Base-by-base conservation (phyloP, 805 yeast genomes). In the Wickerhamiella siamensis region DNA sequence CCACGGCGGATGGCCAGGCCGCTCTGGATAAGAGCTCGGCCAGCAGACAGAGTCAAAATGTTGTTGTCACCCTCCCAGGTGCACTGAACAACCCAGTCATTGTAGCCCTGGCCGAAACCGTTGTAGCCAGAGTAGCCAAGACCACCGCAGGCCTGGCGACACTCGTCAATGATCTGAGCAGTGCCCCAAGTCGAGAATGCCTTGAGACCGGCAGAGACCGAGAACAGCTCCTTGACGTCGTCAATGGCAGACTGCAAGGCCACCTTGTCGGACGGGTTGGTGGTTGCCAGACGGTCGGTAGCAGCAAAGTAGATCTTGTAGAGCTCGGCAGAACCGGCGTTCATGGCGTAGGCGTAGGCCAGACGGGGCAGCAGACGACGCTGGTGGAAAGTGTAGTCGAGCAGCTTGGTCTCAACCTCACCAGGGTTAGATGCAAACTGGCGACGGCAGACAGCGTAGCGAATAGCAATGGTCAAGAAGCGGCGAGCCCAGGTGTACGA, bases 41-140 rank as follows among this genome's bases (percentile, higher is more conserved):
- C 96, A 45, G 84, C 74, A 41, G 84, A 78, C 61, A 83, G 75
- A 2, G 86, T 81, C 49, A 87, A 69, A 35, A 87, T 79, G 55
- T 77, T 86, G 66, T 87, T 87, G 62, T 87, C 96, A 61, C 96
- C 96, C 66, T 87, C 96, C 96, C 96, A 87, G 16, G 96, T 87
- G 63, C 95, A 86, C 65, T 87, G 95, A 33, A 87, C 95, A n/a
- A 82, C 95, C 83, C 94, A 88, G 60, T 87, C 96, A 47, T 72
- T 72, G 66, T 75, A 83, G 10, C 86, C 86, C 58, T 79, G 83
- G 33, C 93, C 95, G 58, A 87, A 82, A 2, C 87, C 94, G 49
- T 83, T 75, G 62, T 87, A 87, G n/a, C 86, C 75, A 19, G 94
- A 83, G 64, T 87, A 87, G 33, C 96, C 96, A 62, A 83, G 95